Base-by-base conservation (phyloP, 495 filamentous ascomycete species). In the Glutinoglossum americanum region DNA sequence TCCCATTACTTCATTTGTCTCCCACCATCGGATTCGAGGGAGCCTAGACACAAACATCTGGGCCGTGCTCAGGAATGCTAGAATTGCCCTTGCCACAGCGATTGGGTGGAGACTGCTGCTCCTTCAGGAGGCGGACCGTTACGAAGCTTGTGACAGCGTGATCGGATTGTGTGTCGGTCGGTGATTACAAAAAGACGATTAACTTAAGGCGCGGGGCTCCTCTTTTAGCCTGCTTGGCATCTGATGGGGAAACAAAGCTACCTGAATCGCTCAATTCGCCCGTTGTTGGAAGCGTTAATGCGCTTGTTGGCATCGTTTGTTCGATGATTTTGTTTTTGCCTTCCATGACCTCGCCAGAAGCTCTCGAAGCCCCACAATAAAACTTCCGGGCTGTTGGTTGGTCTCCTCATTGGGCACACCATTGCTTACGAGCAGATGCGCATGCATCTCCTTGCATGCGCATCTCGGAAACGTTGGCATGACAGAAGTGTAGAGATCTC, bases 401-500 rank as follows among this genome's bases (percentile, higher is more conserved):
- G 49, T 27, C 49, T 53, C 49, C 49, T 53, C 49, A 53, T 53
- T 53, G 49, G 49, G 28, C 49, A 21, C 49, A 32, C 49, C 49
- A 53, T 30, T 28, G 49, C 49, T 53, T 27, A 53, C 28, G 49
- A 27, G 28, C 23, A 32, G 49, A 28, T 27, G 49, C 19, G 49
- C 49, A 53, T 53, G 49, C 41, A 45, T 15, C 41, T 45, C 41
- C 41, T 45, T 45, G 41, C 41, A 45, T 45, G 49, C 49, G 28
- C 49, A 53, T 53, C 49, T 53, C 49, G 49, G 49, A 53, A 51
- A 17, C 49, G 28, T 19, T 53, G 49, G 49, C 49, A 8, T 53
- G 49, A 32, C 49, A 32, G 49, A 53, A 17, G 1, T 27, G 47
- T 25, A 28, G 49, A 53, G 49, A 53, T 53, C 49, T 53, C 49